A percentile compares a stretch with the other conserved stretches of the same genome.
These are phyloP conservation scores for Annulohypoxylon maeteangense DNA, from an alignment of 495 filamentous ascomycete genomes.

Conservation along the genomic window DNA sequence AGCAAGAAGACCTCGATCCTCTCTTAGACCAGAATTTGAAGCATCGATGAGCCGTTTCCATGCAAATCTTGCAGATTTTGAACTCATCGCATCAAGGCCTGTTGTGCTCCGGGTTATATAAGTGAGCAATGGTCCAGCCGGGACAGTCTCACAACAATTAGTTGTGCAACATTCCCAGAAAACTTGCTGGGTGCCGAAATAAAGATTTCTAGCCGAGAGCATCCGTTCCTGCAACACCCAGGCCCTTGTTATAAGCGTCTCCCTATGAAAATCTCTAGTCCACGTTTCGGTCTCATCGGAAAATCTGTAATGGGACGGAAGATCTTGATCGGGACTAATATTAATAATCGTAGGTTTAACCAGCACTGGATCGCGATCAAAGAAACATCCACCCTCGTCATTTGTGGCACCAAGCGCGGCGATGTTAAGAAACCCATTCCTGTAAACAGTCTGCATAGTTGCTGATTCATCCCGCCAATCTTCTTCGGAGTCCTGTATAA, in stretches of 20 bases:
- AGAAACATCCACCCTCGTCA: conserved; percentile 31
- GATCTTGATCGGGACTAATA: conserved; percentile 5
- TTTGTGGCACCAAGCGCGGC: conserved; percentile 29
- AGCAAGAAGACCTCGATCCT: background rate
- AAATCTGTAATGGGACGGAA: background rate
- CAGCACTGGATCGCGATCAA: conserved; percentile 18
- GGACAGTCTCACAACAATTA: conserved; percentile 26
- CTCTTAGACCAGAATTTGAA: background rate
- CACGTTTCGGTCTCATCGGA: conserved; percentile 16
- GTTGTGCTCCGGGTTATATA: background rate
- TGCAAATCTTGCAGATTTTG: background rate
- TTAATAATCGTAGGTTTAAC: conserved; percentile 21
- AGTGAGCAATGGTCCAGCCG: background rate
- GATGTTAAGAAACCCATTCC: conserved; percentile 24
- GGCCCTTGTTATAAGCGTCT: conserved; percentile 24
- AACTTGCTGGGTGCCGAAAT: conserved; percentile 40
- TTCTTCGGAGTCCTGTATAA: conserved; percentile 30
- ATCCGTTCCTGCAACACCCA: conserved; percentile 45
- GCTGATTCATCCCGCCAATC: conserved; percentile 37
- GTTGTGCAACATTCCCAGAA: conserved; percentile 38
- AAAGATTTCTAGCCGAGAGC: conserved; percentile 33
- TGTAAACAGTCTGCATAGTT: conserved; percentile 31
- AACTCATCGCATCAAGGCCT: background rate
- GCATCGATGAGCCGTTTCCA: background rate
- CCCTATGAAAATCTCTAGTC: conserved; percentile 15